phyloP scores from a whole-genome alignment of 2,329 filamentous ascomycete species.

The Alternaria ethzedia region DNA sequence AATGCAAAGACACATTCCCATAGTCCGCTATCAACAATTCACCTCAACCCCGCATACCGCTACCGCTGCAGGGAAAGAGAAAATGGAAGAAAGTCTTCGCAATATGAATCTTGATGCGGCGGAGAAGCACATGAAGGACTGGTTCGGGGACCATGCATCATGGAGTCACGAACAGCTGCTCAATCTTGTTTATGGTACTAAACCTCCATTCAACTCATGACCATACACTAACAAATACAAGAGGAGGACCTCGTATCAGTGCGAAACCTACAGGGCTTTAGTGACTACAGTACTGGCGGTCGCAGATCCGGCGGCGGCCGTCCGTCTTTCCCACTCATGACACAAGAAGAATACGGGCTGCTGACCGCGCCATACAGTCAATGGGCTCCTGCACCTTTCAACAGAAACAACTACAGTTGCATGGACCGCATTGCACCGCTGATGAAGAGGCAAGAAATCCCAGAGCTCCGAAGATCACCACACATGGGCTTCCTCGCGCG shows the following conservation, averaged over 20 bases:
- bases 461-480: background rate
- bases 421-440: background rate
- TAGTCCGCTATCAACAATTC: background rate
- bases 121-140: conserved; percentile 14
- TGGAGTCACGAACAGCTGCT: conserved; percentile 18
- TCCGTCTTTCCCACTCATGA: conserved; percentile 14
- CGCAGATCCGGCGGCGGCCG: conserved; percentile 3
- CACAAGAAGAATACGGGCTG: conserved; percentile 10
- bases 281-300: conserved; percentile 7
- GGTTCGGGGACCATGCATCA: conserved; percentile 16
- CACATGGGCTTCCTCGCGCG: conserved; percentile 9
- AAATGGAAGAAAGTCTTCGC: background rate
- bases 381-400: conserved; percentile 9
- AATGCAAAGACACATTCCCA: background rate
- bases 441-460: background rate
- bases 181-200: conserved; percentile 5
- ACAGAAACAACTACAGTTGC: background rate
- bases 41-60: background rate
- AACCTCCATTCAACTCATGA: background rate
- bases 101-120: conserved; percentile 15
- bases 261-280: background rate
- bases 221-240: background rate
- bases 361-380: conserved; percentile 2
- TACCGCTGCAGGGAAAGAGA: background rate
- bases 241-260: conserved; percentile 5